Base-by-base conservation (phyloP, 192 early-diverging fungal genomes). In the Paraglomus brasilianum region DNA sequence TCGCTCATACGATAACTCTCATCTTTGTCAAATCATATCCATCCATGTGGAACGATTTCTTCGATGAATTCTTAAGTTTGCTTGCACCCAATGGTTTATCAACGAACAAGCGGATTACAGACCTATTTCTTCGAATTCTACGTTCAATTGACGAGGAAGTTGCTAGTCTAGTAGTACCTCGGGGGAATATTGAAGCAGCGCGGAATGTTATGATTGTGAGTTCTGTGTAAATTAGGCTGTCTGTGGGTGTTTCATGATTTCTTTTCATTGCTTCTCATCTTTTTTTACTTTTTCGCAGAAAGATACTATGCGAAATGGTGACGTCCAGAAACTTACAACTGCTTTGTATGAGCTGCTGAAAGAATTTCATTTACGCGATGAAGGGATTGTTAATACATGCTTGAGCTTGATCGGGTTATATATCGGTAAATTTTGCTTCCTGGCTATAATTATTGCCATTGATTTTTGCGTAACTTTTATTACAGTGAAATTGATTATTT, bases 141-240 rank as follows among this genome's bases (percentile, higher is more conserved):
- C 71, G 83, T 43, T 86, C 88, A 5, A 89, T 98, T 30, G 92
- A 98, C 75, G 94, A 95, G 40, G 92, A 95, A 71, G 85, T 98
- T 72, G 93, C 90, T 43, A 89, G 85, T 58, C 83, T 83, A 7
- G 77, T 84, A 15, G 87, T 92, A 39, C 83, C 84, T 14, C 85
- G 92, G 17, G 72, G 80, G 41, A 72, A 83, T 51, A 86, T 88
- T 36, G 87, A 93, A 56, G 73, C 84, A 11, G 80, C 80, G 5
- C 81, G 89, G 40, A 96, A 95, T 74, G 91, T 87, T 19, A 74
- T 80, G 45, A 89, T 96, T 47, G 75, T 77, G 51, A 45, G 72
- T 55, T 51, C 10, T 19, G 6, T 15, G 3, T 17, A 15, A 41
- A 56, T 5, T 30, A 30, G 30, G 3, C 3, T 30, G 30, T 30